Conservation (phyloP, 345 rosid genomes). For the Salix suchowensis region DNA sequence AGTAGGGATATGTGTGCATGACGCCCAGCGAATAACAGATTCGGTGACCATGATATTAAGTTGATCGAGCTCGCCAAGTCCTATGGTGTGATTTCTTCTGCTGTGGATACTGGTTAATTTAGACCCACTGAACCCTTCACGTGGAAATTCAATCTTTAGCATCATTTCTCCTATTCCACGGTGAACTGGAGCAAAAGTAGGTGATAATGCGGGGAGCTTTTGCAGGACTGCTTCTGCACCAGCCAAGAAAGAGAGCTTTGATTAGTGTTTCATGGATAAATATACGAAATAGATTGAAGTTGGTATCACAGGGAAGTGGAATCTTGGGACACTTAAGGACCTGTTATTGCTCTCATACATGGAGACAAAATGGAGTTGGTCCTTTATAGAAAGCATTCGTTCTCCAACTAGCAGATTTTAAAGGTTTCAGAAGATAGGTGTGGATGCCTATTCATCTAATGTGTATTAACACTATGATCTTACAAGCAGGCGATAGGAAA, state of each 20-base stretch:
- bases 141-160: constrained; percentile 33
- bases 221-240: constrained; percentile 34
- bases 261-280: not conserved
- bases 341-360: not conserved
- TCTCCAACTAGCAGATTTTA: not conserved
- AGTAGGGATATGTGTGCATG: constrained; percentile 70
- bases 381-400: not conserved
- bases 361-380: not conserved
- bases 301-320: not conserved
- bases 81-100: constrained; percentile 63
- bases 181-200: constrained; percentile 25
- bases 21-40: constrained; percentile 78
- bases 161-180: constrained; percentile 31
- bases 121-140: constrained; percentile 34
- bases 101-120: constrained; percentile 48
- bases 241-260: constrained; percentile 2
- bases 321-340: not conserved
- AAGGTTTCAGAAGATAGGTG: not conserved
- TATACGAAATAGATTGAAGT: not conserved
- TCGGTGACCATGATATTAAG: constrained; percentile 50
- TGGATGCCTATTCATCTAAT: not conserved
- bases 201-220: constrained; percentile 33
- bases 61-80: constrained; percentile 64
- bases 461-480: not conserved
- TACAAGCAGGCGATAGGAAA: too few species aligned